Evolutionary conservation across 345 rosid genomes (phyloP).

Genomic region (Schrenkiella parvula): DNA sequence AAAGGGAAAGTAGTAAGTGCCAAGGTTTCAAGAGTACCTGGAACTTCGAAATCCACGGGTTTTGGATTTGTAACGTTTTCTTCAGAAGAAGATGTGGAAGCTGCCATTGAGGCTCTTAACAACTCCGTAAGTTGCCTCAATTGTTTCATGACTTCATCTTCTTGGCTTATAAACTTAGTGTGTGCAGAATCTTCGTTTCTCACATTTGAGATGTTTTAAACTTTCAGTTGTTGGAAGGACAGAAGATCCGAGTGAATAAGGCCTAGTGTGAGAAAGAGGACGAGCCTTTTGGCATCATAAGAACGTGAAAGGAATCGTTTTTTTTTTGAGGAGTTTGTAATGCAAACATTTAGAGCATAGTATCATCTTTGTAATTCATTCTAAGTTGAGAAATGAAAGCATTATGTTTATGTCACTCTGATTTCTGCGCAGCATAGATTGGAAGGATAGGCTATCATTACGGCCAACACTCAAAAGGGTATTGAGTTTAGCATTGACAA

Average conservation of each 20-base stretch:
- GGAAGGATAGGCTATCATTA: background rate
- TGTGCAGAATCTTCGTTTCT: background rate
- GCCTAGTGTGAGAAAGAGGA: constrained; percentile 38
- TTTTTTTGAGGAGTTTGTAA: constrained; percentile 25
- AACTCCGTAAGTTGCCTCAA: constrained; percentile 57
- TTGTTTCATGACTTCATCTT: background rate
- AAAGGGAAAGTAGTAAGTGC: constrained; percentile 78
- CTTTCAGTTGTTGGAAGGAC: constrained; percentile 78
- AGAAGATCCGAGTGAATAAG: constrained; percentile 76
- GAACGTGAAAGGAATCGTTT: background rate
- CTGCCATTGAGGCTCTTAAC: constrained; percentile 69
- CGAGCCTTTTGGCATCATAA: background rate
- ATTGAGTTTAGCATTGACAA: too few relatives aligned
- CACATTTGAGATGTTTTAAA: background rate
- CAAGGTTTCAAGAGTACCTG: constrained; percentile 74
- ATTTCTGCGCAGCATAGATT: background rate
- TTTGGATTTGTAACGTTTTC: constrained; percentile 88
- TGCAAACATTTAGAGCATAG: constrained; percentile 20
- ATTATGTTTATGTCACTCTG: background rate
- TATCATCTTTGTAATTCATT: constrained; percentile 7
- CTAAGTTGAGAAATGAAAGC: constrained; percentile 3
- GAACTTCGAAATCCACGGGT: constrained; percentile 80
- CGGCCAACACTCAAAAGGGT: too few relatives aligned
- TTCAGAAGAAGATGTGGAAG: constrained; percentile 68
- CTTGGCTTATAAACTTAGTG: background rate